Evolutionary conservation across 208 protist species (phyloP).

Genomic region (Trypanosoma platydactyli): DNA sequence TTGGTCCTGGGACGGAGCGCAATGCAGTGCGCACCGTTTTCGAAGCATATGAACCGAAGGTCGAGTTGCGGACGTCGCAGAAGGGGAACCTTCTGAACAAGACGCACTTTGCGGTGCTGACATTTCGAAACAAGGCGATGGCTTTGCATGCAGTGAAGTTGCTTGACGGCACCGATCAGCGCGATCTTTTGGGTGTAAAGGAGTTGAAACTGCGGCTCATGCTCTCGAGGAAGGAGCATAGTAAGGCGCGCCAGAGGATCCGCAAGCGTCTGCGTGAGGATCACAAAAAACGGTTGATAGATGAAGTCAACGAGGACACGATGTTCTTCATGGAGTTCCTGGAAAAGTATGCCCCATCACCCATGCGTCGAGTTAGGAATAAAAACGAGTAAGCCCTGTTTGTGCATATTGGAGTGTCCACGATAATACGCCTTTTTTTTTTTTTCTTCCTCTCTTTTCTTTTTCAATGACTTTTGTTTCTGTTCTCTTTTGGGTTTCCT

Average conservation of each 20-base stretch:
- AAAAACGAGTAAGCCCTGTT: constrained; percentile 7
- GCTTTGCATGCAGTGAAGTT: constrained; percentile 77
- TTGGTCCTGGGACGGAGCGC: constrained; percentile 83
- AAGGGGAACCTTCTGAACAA: constrained; percentile 89
- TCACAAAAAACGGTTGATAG: constrained; percentile 21
- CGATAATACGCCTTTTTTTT: not conserved
- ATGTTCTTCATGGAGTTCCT: constrained; percentile 74
- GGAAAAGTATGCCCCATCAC: constrained; percentile 28
- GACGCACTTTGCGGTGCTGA: constrained; percentile 87
- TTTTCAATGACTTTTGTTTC: not conserved
- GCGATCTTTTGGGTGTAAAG: constrained; percentile 69
- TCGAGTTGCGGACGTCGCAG: constrained; percentile 73
- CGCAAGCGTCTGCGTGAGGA: constrained; percentile 42
- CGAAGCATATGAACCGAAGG: constrained; percentile 84
- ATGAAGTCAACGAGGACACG: constrained; percentile 52
- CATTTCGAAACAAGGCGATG: constrained; percentile 88
- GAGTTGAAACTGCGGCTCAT: constrained; percentile 78
- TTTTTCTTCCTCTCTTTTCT: not conserved
- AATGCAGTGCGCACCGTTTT: constrained; percentile 84
- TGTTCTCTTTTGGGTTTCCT: constrained; percentile 6
- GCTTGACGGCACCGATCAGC: constrained; percentile 79
- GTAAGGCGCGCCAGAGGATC: constrained; percentile 51
- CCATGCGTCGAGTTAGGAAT: not conserved
- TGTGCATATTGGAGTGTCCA: not conserved
- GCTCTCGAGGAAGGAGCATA: constrained; percentile 75